These are phyloP conservation scores for Huntiella abstrusa DNA, from an alignment of 2,329 filamentous ascomycete species.

Conservation along the genomic window DNA sequence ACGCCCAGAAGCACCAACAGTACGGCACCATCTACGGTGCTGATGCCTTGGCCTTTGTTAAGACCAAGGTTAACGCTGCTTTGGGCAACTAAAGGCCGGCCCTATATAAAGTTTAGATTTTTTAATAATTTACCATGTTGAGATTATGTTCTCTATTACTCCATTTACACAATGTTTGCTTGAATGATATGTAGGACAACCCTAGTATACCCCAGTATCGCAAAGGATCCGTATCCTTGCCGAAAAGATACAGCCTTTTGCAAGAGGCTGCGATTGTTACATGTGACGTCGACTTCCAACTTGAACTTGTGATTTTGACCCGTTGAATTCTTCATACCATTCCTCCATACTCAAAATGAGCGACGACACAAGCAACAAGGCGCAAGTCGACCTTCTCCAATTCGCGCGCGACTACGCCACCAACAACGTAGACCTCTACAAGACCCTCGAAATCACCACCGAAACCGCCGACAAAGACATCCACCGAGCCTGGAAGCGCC, in stretches of 20 bases:
- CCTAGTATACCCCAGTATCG: too few species aligned
- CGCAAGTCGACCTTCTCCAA: slow-evolving; percentile 28
- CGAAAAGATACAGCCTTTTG: too few species aligned
- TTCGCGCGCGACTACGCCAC: slow-evolving; percentile 40
- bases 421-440: slow-evolving; percentile 56
- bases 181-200: too few species aligned
- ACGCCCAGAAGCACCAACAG: slow-evolving; percentile 39
- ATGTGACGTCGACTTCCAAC: too few species aligned
- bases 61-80: slow-evolving; percentile 19
- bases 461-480: slow-evolving; percentile 53
- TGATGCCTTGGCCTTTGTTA: slow-evolving; percentile 40
- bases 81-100: slow-evolving; percentile 2
- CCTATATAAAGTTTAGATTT: too few species aligned
- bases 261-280: too few species aligned
- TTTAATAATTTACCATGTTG: too few species aligned
- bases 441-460: slow-evolving; percentile 38
- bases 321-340: too few species aligned
- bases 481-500: slow-evolving; percentile 66
- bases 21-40: slow-evolving; percentile 45
- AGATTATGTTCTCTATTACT: too few species aligned
- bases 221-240: too few species aligned
- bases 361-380: slow-evolving; percentile 5
- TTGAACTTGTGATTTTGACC: too few species aligned
- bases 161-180: too few species aligned
- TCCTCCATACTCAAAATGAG: slow-evolving; percentile 1